Evolutionary conservation across 2,329 filamentous ascomycete species (phyloP).

Genomic region (Neonectria coccinea): DNA sequence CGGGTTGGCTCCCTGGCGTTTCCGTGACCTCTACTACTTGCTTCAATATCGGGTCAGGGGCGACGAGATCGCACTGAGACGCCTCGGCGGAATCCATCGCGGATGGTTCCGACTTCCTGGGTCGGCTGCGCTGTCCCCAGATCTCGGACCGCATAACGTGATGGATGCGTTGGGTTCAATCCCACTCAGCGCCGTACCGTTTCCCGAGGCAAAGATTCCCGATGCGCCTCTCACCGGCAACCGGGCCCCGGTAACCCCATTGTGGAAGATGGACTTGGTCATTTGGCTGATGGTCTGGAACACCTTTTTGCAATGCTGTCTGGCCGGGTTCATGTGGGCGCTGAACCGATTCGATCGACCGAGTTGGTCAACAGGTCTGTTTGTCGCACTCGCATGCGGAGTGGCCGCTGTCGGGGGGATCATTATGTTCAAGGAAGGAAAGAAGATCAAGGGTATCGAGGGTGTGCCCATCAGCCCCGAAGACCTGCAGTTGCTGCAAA

Average conservation of each 20-base stretch:
- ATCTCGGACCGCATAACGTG: conserved; percentile 66
- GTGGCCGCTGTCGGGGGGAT: conserved; percentile 76
- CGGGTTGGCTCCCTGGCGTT: conserved; percentile 85
- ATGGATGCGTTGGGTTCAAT: conserved; percentile 54
- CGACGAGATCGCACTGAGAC: conserved; percentile 69
- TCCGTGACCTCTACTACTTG: conserved; percentile 82
- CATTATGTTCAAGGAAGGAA: conserved; percentile 78
- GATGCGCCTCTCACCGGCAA: conserved; percentile 77
- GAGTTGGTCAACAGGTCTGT: conserved; percentile 81
- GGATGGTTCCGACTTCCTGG: conserved; percentile 80
- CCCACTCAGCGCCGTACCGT: conserved; percentile 61
- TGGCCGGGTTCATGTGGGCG: conserved; percentile 87
- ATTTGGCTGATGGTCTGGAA: conserved; percentile 84
- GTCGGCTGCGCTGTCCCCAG: conserved; percentile 67
- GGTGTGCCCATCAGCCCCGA: conserved; percentile 72
- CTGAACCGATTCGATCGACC: conserved; percentile 80
- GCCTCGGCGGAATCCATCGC: conserved; percentile 78
- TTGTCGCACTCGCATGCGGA: conserved; percentile 79
- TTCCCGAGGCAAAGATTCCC: conserved; percentile 72
- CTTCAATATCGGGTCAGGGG: conserved; percentile 70
- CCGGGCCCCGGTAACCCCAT: conserved; percentile 72
- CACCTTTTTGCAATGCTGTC: conserved; percentile 78
- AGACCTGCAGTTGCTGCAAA: conserved; percentile 63
- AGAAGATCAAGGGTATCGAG: conserved; percentile 77
- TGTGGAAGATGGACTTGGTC: conserved; percentile 84